These are phyloP conservation scores for Vicia villosa DNA, from an alignment of 306 rosid genomes.

Conservation along the genomic window DNA sequence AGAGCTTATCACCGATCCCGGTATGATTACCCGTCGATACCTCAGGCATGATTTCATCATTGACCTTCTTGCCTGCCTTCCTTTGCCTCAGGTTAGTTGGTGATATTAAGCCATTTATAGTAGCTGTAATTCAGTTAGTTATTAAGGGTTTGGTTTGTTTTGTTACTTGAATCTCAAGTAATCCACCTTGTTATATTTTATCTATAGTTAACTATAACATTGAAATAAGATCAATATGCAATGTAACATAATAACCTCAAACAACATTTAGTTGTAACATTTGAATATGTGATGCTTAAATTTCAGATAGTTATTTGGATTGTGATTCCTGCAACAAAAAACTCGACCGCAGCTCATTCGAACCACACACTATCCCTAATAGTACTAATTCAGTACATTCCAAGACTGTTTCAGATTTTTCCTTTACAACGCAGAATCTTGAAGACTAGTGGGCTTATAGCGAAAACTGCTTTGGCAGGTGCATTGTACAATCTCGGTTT, in stretches of 20 bases:
- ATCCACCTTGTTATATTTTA: too few species aligned
- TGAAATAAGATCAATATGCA: neutral
- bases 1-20: constrained; percentile 66
- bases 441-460: constrained; percentile 75
- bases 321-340: constrained; percentile 65
- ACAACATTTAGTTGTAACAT: neutral
- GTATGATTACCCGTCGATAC: constrained; percentile 60
- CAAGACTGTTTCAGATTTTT: constrained; percentile 69
- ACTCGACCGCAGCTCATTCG: constrained; percentile 57
- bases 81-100: constrained; percentile 72
- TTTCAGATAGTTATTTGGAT: constrained; percentile 79
- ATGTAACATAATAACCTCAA: neutral
- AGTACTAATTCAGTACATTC: constrained; percentile 78
- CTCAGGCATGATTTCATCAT: constrained; percentile 56
- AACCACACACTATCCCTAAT: constrained; percentile 80
- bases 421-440: constrained; percentile 70
- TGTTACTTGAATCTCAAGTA: too few species aligned
- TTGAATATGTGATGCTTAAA: neutral
- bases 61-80: constrained; percentile 77
- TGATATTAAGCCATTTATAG: too few species aligned
- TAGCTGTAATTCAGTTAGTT: too few species aligned
- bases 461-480: constrained; percentile 81
- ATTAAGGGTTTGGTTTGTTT: too few species aligned
- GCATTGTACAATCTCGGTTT: constrained; percentile 81
- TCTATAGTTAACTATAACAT: too few species aligned